These are phyloP conservation scores for Paulownia fortunei DNA, from an alignment of 257 asterid genomes.

Conservation along the genomic window DNA sequence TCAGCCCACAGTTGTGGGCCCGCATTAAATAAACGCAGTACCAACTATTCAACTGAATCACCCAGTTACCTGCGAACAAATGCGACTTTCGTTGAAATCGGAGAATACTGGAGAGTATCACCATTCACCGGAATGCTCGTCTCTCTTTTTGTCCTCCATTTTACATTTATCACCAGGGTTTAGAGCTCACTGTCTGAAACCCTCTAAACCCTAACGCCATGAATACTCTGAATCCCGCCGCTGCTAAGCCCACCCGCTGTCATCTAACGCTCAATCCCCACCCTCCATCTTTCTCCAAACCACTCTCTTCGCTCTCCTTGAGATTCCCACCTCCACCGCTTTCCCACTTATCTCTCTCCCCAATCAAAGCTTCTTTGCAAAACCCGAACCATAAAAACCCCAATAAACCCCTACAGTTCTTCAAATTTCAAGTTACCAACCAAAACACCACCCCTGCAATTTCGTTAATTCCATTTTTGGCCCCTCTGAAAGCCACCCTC, in stretches of 20 bases:
- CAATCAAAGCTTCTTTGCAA: conserved; percentile 43
- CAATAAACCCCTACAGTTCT: neutral
- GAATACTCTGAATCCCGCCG: conserved; percentile 45
- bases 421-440: neutral
- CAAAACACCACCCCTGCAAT: neutral
- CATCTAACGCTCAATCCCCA: conserved; percentile 31
- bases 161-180: conserved; percentile 37
- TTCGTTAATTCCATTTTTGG: conserved; percentile 28
- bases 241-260: conserved; percentile 40
- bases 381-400: conserved; percentile 17
- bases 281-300: conserved; percentile 34
- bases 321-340: conserved; percentile 41
- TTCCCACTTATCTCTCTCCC: conserved; percentile 31
- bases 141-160: neutral
- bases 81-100: conserved; percentile 26
- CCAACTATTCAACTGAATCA: too few relatives aligned
- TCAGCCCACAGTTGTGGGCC: neutral
- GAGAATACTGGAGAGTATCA: conserved; percentile 23
- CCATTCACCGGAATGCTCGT: neutral
- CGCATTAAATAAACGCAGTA: neutral
- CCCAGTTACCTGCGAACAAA: too few relatives aligned
- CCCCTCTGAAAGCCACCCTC: conserved; percentile 45
- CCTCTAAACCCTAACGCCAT: conserved; percentile 53
- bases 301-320: conserved; percentile 39
- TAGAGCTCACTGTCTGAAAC: conserved; percentile 27